A percentile compares a stretch with the other conserved stretches of the same genome.
These are phyloP conservation scores for Boletus tylopilopsis DNA, from an alignment of 768 basidiomycete genomes.

Conservation along the genomic window DNA sequence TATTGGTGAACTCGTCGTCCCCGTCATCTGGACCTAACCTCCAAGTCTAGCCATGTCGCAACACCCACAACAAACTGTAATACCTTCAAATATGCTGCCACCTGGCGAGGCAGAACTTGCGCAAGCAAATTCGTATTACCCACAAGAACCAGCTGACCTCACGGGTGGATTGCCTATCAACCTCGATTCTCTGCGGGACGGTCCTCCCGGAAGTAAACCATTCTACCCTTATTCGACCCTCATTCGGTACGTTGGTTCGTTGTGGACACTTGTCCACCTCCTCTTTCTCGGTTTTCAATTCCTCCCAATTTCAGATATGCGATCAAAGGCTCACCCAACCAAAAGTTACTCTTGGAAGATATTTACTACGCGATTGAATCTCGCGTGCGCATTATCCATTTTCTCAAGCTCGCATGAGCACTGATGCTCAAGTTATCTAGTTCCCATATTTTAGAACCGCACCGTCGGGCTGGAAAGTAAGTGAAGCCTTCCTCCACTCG, in stretches of 20 bases:
- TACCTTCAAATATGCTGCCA: slow-evolving; percentile 60
- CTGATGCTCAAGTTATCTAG: slow-evolving; percentile 36
- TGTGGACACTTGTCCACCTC: not conserved
- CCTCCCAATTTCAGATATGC: slow-evolving; percentile 57
- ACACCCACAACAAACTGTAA: slow-evolving; percentile 47
- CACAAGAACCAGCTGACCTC: slow-evolving; percentile 72
- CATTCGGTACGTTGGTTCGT: slow-evolving; percentile 60
- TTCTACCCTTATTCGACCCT: slow-evolving; percentile 91
- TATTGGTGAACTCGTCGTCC: slow-evolving; percentile 10
- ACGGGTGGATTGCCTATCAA: slow-evolving; percentile 84
- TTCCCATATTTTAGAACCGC: slow-evolving; percentile 88
- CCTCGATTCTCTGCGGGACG: slow-evolving; percentile 81
- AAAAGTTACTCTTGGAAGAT: slow-evolving; percentile 81
- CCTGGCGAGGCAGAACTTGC: slow-evolving; percentile 52
- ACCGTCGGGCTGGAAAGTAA: slow-evolving; percentile 90
- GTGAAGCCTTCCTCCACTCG: slow-evolving; percentile 20
- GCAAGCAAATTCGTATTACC: slow-evolving; percentile 60
- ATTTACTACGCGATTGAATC: slow-evolving; percentile 92
- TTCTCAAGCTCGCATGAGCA: not conserved
- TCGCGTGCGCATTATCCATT: slow-evolving; percentile 49
- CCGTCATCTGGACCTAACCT: slow-evolving; percentile 8
- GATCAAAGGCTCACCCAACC: slow-evolving; percentile 87
- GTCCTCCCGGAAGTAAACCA: slow-evolving; percentile 84
- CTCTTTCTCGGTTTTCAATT: not conserved
- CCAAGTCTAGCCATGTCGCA: slow-evolving; percentile 42